These are phyloP conservation scores for Monilinia fructicola DNA, from an alignment of 2,329 filamentous ascomycete genomes.

Conservation along the genomic window DNA sequence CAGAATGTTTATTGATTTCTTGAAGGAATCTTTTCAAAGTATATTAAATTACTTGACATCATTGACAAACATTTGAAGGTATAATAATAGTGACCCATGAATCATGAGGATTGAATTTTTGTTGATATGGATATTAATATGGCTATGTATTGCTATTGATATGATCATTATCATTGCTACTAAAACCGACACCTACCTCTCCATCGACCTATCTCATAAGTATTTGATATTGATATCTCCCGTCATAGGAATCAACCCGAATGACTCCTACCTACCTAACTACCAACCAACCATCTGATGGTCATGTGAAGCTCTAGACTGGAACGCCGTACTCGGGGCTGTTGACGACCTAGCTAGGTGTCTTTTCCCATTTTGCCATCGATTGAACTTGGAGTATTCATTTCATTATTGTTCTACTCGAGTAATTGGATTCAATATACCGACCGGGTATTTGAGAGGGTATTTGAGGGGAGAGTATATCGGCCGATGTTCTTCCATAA, in stretches of 20 bases:
- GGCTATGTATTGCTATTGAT: too few species aligned
- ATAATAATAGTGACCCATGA: neutral
- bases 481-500: neutral
- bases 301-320: constrained; percentile 13
- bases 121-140: too few species aligned
- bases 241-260: neutral
- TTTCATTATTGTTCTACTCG: too few species aligned
- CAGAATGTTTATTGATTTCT: neutral
- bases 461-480: neutral
- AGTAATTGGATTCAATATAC: neutral
- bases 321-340: constrained; percentile 13
- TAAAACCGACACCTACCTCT: too few species aligned
- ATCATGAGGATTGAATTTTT: too few species aligned
- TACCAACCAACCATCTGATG: neutral
- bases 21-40: neutral
- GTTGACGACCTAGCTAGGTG: neutral
- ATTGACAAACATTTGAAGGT: too few species aligned
- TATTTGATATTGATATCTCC: neutral
- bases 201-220: too few species aligned
- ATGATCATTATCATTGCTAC: too few species aligned
- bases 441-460: neutral
- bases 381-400: too few species aligned
- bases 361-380: too few species aligned
- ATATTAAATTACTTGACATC: too few species aligned
- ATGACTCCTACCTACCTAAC: neutral